Evolutionary conservation across 106 monocot species (phyloP).

Genomic region (Dactylorhiza incarnata): DNA sequence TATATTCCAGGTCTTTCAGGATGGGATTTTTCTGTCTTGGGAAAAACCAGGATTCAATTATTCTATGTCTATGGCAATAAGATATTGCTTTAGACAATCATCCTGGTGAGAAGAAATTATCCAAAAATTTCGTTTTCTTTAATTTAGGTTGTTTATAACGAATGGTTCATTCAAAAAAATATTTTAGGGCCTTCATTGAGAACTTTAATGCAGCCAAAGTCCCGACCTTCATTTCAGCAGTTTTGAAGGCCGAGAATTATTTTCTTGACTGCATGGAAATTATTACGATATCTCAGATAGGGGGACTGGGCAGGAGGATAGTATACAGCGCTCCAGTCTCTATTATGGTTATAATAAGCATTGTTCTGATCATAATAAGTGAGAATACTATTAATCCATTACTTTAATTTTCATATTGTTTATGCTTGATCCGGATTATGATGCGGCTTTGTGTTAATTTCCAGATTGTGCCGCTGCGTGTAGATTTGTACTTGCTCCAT

Average conservation of each 20-base stretch:
- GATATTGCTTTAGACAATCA: neutral
- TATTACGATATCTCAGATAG: too few relatives aligned
- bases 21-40: neutral
- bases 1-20: neutral
- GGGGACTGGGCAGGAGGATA: neutral
- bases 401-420: neutral
- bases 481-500: conserved; percentile 26
- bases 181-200: too few relatives aligned
- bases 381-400: neutral
- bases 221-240: too few relatives aligned
- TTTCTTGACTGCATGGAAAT: too few relatives aligned
- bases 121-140: neutral
- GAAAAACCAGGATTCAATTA: neutral
- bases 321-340: neutral
- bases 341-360: neutral
- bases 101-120: neutral
- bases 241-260: too few relatives aligned
- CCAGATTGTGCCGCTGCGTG: too few relatives aligned
- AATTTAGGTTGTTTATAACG: too few relatives aligned
- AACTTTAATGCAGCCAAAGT: too few relatives aligned
- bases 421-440: too few relatives aligned
- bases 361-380: neutral
- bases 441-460: too few relatives aligned
- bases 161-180: too few relatives aligned
- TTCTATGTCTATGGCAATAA: neutral